Conservation (phyloP, 2,329 filamentous ascomycete genomes). For the Gnomoniopsis sp. region DNA sequence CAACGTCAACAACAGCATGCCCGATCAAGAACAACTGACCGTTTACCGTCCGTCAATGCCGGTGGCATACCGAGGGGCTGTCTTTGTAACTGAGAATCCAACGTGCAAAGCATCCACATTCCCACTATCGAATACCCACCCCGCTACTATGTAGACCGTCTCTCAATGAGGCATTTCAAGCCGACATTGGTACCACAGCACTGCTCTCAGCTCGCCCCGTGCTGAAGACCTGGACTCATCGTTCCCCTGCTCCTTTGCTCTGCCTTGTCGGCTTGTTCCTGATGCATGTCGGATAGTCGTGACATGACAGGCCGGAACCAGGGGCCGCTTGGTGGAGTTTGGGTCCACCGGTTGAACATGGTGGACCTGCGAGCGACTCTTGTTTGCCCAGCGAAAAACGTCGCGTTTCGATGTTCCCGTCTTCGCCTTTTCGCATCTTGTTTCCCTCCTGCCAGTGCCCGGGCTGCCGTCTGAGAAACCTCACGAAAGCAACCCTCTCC, state of each 20-base stretch:
- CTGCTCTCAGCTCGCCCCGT: constrained; percentile 7
- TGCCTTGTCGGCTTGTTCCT: not conserved
- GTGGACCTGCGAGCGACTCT: constrained; percentile 13
- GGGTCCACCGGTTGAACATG: constrained; percentile 1
- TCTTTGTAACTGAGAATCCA: too few relatives aligned
- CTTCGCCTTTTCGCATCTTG: not conserved
- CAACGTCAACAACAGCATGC: too few relatives aligned
- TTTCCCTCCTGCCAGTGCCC: not conserved
- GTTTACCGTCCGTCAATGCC: too few relatives aligned
- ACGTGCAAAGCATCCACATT: too few relatives aligned
- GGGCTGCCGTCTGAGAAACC: not conserved
- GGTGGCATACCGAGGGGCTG: too few relatives aligned
- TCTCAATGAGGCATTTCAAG: constrained; percentile 11
- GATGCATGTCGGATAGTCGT: not conserved
- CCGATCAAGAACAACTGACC: too few relatives aligned
- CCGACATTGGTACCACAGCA: not conserved
- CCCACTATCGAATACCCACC: not conserved
- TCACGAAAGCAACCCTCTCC: too few relatives aligned
- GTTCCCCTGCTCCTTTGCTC: too few relatives aligned
- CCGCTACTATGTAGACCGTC: too few relatives aligned
- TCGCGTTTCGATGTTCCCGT: too few relatives aligned
- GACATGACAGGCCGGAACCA: constrained; percentile 1
- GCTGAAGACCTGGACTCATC: not conserved
- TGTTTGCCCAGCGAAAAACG: constrained; percentile 6
- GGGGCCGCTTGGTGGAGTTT: not conserved